phyloP scores from a whole-genome alignment of 2,329 filamentous ascomycete genomes.

The Magnaporthiopsis poae region DNA sequence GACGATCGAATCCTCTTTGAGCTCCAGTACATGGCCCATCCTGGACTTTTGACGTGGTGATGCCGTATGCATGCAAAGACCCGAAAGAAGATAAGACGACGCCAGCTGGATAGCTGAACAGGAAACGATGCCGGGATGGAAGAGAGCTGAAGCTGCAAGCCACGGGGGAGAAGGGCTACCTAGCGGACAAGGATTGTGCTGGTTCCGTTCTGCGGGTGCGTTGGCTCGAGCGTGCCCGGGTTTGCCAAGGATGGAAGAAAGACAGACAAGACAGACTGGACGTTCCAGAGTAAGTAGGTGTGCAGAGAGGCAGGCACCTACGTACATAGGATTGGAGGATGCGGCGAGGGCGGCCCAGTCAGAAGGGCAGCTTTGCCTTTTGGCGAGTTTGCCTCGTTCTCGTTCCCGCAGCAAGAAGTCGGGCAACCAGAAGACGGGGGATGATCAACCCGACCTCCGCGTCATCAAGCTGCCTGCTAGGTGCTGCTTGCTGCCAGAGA shows the following conservation, averaged over 20 bases:
- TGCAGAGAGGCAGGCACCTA: too few species aligned
- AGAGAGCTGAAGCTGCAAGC: background rate
- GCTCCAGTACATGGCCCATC: too few species aligned
- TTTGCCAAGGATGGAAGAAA: background rate
- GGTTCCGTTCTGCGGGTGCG: background rate
- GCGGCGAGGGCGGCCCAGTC: too few species aligned
- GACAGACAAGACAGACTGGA: background rate
- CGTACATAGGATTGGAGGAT: too few species aligned
- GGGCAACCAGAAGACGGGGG: background rate
- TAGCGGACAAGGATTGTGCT: background rate
- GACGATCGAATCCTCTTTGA: background rate
- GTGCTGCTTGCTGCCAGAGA: background rate
- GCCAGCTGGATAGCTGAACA: background rate
- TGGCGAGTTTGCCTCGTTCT: background rate
- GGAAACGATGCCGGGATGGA: background rate
- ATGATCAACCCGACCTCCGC: background rate
- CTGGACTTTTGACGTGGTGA: background rate
- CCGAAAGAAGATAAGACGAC: background rate
- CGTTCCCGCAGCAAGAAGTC: background rate
- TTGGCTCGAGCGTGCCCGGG: background rate
- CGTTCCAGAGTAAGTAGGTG: too few species aligned
- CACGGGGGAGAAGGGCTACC: background rate
- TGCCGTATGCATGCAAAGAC: background rate
- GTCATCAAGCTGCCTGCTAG: background rate
- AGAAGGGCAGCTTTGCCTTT: too few species aligned